Conservation (phyloP, 306 rosid species). For the Sophora flavescens region DNA sequence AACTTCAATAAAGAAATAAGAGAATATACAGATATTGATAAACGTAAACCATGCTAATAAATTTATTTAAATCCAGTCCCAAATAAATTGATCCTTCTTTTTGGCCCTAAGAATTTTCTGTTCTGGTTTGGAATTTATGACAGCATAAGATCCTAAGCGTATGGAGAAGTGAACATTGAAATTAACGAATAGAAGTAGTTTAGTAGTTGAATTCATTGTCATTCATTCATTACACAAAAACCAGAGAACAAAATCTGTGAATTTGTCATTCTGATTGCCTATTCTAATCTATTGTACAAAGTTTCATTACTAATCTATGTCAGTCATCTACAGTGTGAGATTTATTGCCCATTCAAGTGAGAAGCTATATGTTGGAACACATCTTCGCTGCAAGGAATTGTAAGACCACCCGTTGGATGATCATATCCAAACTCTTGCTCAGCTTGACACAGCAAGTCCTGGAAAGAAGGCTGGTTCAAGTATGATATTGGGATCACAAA, state of each 20-base stretch:
- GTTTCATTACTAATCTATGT: neutral
- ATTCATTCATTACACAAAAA: neutral
- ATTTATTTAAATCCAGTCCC: too few species aligned
- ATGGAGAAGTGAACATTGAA: too few species aligned
- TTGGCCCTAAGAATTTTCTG: too few species aligned
- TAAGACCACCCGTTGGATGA: conserved; percentile 59
- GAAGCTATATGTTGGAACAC: conserved; percentile 45
- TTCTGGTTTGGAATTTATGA: too few species aligned
- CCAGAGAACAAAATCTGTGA: too few species aligned
- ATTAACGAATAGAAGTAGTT: too few species aligned
- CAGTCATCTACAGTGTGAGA: neutral
- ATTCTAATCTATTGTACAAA: neutral
- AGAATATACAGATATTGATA: neutral
- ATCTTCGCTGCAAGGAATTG: conserved; percentile 54
- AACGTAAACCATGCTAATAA: too few species aligned
- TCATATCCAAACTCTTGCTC: conserved; percentile 57
- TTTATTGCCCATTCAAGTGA: conserved; percentile 9
- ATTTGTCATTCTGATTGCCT: too few species aligned
- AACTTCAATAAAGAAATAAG: conserved; percentile 19
- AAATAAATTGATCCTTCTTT: too few species aligned
- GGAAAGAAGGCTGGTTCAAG: conserved; percentile 49
- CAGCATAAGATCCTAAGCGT: too few species aligned
- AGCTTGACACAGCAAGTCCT: conserved; percentile 35
- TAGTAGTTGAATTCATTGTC: too few species aligned
- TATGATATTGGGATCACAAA: conserved; percentile 49